phyloP scores from a whole-genome alignment of 2,329 filamentous ascomycete species.

The Grosmannia huntii region DNA sequence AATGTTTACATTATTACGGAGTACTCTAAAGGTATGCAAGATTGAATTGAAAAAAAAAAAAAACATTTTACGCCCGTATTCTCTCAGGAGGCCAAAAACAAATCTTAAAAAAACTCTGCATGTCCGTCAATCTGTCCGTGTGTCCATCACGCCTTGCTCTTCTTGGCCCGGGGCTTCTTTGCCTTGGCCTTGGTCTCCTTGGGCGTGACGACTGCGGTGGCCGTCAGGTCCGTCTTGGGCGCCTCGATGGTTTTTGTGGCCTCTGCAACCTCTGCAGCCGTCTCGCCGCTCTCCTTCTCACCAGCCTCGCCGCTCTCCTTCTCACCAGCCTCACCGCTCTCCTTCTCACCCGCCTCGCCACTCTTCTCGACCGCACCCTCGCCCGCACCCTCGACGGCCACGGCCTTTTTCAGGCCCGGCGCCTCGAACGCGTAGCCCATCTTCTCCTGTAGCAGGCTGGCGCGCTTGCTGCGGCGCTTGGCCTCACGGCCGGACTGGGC shows the following conservation, averaged over 20 bases:
- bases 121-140: not conserved
- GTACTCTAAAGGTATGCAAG: not conserved
- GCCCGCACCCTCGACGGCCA: slow-evolving; percentile 13
- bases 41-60: not conserved
- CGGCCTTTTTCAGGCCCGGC: slow-evolving; percentile 51
- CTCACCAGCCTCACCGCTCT: not conserved
- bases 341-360: not conserved
- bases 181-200: slow-evolving; percentile 17
- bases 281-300: not conserved
- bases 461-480: slow-evolving; percentile 53
- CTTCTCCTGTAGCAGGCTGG: slow-evolving; percentile 56
- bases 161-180: slow-evolving; percentile 20
- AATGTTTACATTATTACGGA: too few species aligned
- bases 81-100: not conserved
- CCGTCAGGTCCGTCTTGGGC: not conserved
- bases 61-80: not conserved
- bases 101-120: not conserved
- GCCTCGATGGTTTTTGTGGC: slow-evolving; percentile 8
- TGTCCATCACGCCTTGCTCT: slow-evolving; percentile 16
- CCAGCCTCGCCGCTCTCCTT: not conserved
- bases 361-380: not conserved
- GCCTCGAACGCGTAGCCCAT: slow-evolving; percentile 75
- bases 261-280: not conserved
- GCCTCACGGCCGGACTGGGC: slow-evolving; percentile 62
- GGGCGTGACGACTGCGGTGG: not conserved